Base-by-base conservation (phyloP, 2,329 filamentous ascomycete species). In the Pseudomassariella vexata region DNA sequence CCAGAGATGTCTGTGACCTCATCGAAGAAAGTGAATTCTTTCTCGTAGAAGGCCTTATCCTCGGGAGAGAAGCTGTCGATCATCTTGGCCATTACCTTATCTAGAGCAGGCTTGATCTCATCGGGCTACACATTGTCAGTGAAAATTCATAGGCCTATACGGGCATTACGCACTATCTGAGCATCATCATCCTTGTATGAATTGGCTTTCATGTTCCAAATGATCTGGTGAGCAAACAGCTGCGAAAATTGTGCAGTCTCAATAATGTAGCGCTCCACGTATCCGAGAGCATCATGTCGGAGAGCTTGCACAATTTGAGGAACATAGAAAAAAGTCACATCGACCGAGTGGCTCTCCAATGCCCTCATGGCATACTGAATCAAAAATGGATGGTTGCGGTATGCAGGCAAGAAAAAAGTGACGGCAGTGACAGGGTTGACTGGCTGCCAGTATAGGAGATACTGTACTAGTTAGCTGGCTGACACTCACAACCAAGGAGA, bases 141-240 rank as follows among this genome's bases (percentile, higher is more conserved):
- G 35, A 20, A 39, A 24, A 24, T 17, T 22, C 9, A 26, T 21
- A 23, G 32, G 2, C 14, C 21, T 15, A 2, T 22, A 19, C 9
- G 15, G 3, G 10, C 10, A 19, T 5, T 11, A 60, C 79, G 68
- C 66, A 85, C 81, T 41, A 94, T 76, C 48, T 83, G 78, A 10
- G 83, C 89, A 45, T 95, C 87, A 49, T 98, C 90, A 44, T 98
- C 94, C 57, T 95, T 98, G 70, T 85, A 98, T 2, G 89, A 85
- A 57, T 98, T 99, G 19, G 92, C 92, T 57, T 96, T 98, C 83
- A 99, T 98, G 56, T 98, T 99, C 92, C 94, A 99, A 53, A 99
- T 98, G 45, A 98, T 96, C 51, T 99, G 92, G 57, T 99, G 94
- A 3, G 94, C 90, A 59, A 98, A 98, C 7, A 96, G 66, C 57